A percentile compares a stretch with the other conserved stretches of the same genome.
Conservation (phyloP, 2,329 filamentous ascomycete genomes). For the Herpotrichia juniperi region DNA sequence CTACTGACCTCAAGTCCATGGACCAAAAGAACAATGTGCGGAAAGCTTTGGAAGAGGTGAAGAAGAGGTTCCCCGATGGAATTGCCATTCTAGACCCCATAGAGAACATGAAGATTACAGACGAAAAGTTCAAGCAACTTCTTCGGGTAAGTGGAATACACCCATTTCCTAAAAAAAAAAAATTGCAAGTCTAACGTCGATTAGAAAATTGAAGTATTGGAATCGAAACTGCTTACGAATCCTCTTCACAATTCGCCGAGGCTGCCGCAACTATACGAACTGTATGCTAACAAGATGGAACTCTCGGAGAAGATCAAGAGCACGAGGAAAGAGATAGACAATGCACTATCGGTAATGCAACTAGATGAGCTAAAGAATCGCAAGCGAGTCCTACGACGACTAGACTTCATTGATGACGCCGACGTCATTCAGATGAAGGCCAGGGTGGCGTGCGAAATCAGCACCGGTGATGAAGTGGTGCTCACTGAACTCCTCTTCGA, state of each 20-base stretch:
- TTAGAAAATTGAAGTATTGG: constrained; percentile 94
- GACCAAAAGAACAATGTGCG: constrained; percentile 73
- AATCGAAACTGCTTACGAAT: constrained; percentile 86
- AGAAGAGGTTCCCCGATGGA: constrained; percentile 89
- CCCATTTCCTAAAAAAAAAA: neutral
- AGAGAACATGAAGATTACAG: constrained; percentile 93
- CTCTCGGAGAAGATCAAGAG: constrained; percentile 81
- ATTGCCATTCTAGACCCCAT: constrained; percentile 88
- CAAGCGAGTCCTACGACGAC: constrained; percentile 90
- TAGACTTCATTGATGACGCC: constrained; percentile 93
- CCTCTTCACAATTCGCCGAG: constrained; percentile 90
- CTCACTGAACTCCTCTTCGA: constrained; percentile 94
- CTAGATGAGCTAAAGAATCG: constrained; percentile 95
- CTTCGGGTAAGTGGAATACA: constrained; percentile 60
- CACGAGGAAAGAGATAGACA: constrained; percentile 83
- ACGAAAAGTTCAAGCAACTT: constrained; percentile 91
- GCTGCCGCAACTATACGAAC: constrained; percentile 82
- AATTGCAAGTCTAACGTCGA: constrained; percentile 19
- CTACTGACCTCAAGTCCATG: constrained; percentile 72
- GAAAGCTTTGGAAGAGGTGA: constrained; percentile 76
- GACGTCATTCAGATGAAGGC: constrained; percentile 98
- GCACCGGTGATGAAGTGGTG: constrained; percentile 92
- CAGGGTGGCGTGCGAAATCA: constrained; percentile 96
- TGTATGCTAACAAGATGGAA: constrained; percentile 82
- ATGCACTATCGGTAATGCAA: constrained; percentile 87